Conservation (phyloP, 208 protist genomes). For the Leishmania aethiopica region DNA sequence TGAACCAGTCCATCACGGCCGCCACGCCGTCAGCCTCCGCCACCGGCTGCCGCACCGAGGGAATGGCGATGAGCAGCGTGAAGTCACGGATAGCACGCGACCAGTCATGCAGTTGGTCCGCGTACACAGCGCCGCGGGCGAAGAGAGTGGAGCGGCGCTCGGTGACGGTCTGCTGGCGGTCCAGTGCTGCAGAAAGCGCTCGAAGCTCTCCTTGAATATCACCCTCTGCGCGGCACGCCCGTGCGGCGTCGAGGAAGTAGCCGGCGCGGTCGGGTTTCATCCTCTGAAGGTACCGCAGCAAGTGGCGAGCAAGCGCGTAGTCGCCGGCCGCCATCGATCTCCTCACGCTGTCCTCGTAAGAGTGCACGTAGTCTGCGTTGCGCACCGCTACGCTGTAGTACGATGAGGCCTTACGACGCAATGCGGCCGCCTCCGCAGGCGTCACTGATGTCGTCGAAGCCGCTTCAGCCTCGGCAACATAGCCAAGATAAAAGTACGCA, state of each 20-base stretch:
- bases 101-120: slow-evolving; percentile 51
- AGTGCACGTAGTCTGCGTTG: slow-evolving; percentile 56
- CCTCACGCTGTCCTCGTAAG: slow-evolving; percentile 65
- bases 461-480: slow-evolving; percentile 34
- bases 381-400: slow-evolving; percentile 51
- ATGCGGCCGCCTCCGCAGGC: slow-evolving; percentile 7
- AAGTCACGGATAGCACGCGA: slow-evolving; percentile 84
- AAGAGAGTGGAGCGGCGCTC: slow-evolving; percentile 72
- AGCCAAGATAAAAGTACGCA: slow-evolving; percentile 83
- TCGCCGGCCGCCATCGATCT: slow-evolving; percentile 53
- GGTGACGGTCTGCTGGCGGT: slow-evolving; percentile 52
- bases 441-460: slow-evolving; percentile 7
- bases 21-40: not conserved
- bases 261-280: slow-evolving; percentile 58
- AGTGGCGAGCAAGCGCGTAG: slow-evolving; percentile 58
- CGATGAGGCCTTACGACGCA: slow-evolving; percentile 35
- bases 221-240: slow-evolving; percentile 59
- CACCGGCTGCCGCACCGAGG: slow-evolving; percentile 20
- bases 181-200: slow-evolving; percentile 76
- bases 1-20: slow-evolving; percentile 46
- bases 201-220: slow-evolving; percentile 50
- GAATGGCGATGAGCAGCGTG: slow-evolving; percentile 61
- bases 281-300: slow-evolving; percentile 61
- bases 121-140: slow-evolving; percentile 71
- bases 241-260: slow-evolving; percentile 67